Conservation (phyloP, 192 early-diverging fungal species). For the Podila epicladia region DNA sequence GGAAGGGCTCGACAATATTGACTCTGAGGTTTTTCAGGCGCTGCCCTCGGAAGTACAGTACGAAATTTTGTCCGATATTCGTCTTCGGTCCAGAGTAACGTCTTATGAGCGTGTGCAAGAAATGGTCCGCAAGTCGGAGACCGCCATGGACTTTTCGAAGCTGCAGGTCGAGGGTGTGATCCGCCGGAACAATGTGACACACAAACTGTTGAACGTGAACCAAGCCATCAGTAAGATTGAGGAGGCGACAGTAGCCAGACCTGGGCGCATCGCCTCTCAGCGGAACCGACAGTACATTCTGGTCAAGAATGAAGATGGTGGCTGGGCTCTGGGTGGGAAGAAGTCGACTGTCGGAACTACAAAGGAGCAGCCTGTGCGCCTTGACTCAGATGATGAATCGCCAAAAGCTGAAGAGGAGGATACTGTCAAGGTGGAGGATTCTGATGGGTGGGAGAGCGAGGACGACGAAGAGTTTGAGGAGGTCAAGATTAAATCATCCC, state of each 20-base stretch:
- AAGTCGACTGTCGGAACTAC: constrained; percentile 19
- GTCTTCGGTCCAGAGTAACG: constrained; percentile 80
- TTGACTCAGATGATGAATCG: constrained; percentile 50
- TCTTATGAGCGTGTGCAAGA: constrained; percentile 74
- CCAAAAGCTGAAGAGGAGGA: constrained; percentile 40
- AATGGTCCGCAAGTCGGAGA: constrained; percentile 76
- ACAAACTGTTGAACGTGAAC: constrained; percentile 67
- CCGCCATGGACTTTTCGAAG: constrained; percentile 88
- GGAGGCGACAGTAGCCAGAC: constrained; percentile 18
- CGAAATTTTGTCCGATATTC: constrained; percentile 92
- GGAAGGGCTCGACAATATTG: constrained; percentile 71
- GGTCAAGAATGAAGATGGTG: constrained; percentile 84
- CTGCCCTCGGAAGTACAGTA: constrained; percentile 89
- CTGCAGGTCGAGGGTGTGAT: constrained; percentile 89
- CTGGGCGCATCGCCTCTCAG: constrained; percentile 83
- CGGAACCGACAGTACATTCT: constrained; percentile 84
- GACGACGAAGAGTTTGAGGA: constrained; percentile 60
- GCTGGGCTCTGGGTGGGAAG: constrained; percentile 71
- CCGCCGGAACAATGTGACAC: constrained; percentile 86
- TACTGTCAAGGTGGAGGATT: constrained; percentile 6
- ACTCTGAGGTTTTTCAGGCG: constrained; percentile 77
- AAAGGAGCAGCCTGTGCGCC: constrained; percentile 30
- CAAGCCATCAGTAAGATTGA: constrained; percentile 44
- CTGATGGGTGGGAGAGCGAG: background rate
- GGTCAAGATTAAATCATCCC: constrained; percentile 25